Percentiles rank a stretch among this genome's conserved stretches.
Conservation (phyloP, 495 filamentous ascomycete species). For the Lophiostoma macrostomum region DNA sequence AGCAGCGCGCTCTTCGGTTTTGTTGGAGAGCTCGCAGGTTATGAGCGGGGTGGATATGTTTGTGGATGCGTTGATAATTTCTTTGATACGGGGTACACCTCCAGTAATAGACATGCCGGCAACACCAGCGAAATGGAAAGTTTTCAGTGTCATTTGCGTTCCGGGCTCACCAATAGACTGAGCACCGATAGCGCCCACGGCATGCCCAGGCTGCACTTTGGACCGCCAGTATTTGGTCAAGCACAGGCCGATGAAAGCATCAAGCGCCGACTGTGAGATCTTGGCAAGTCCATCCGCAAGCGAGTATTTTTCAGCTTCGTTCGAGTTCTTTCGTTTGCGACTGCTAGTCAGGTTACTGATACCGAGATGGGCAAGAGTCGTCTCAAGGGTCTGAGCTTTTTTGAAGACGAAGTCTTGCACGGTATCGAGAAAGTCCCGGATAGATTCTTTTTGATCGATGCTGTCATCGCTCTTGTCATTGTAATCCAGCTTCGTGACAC, state of each 20-base stretch:
- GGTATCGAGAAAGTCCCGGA: constrained; percentile 73
- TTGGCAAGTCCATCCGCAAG: constrained; percentile 68
- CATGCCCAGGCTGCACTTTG: constrained; percentile 88
- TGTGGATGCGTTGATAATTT: constrained; percentile 97
- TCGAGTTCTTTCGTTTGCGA: not conserved
- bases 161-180: constrained; percentile 98
- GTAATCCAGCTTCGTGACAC: constrained; percentile 52
- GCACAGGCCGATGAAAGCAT: constrained; percentile 75
- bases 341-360: not conserved
- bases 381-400: constrained; percentile 56
- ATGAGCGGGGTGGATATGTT: constrained; percentile 93
- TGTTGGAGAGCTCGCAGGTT: constrained; percentile 72
- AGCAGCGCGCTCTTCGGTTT: constrained; percentile 66
- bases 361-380: constrained; percentile 19
- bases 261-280: constrained; percentile 68
- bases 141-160: constrained; percentile 99
- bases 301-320: constrained; percentile 18
- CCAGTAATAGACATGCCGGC: constrained; percentile 98
- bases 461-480: constrained; percentile 59
- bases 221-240: constrained; percentile 85
- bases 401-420: constrained; percentile 65
- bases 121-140: constrained; percentile 99
- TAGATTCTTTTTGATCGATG: constrained; percentile 83
- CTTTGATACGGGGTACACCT: constrained; percentile 98
- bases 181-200: constrained; percentile 94